Percentiles rank a stretch among this genome's conserved stretches.
Conservation (phyloP, 75 land plant species). For the Sequoiadendron giganteum region DNA sequence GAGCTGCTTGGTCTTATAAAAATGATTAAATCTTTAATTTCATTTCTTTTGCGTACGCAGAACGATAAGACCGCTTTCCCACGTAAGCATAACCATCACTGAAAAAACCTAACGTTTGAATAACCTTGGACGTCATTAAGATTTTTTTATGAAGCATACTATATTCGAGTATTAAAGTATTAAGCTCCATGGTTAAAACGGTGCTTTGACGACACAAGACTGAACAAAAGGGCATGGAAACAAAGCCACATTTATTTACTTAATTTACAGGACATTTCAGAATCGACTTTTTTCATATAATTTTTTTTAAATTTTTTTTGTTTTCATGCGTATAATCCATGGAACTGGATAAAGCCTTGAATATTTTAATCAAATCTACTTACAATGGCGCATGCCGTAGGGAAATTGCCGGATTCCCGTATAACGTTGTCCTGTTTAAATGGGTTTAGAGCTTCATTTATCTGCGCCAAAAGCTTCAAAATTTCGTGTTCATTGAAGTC, state of each 20-base stretch:
- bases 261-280: background rate
- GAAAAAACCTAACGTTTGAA: too few relatives aligned
- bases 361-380: background rate
- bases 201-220: background rate
- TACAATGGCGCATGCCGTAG: background rate
- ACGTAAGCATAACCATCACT: background rate
- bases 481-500: background rate
- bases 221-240: background rate
- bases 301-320: background rate
- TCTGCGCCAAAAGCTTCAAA: background rate
- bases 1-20: too few relatives aligned
- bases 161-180: too few relatives aligned
- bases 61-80: background rate
- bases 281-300: background rate
- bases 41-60: background rate
- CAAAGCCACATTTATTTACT: background rate
- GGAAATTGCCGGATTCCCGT: background rate
- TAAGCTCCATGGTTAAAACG: background rate
- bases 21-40: too few relatives aligned
- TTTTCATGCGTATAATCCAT: background rate
- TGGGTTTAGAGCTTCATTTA: constrained; percentile 1
- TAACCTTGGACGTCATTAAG: background rate
- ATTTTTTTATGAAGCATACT: background rate
- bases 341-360: background rate
- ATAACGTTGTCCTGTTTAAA: background rate